Percentiles rank a stretch among this genome's conserved stretches.
Evolutionary conservation across 306 rosid species (phyloP).

Genomic region (Begonia peltatifolia): DNA sequence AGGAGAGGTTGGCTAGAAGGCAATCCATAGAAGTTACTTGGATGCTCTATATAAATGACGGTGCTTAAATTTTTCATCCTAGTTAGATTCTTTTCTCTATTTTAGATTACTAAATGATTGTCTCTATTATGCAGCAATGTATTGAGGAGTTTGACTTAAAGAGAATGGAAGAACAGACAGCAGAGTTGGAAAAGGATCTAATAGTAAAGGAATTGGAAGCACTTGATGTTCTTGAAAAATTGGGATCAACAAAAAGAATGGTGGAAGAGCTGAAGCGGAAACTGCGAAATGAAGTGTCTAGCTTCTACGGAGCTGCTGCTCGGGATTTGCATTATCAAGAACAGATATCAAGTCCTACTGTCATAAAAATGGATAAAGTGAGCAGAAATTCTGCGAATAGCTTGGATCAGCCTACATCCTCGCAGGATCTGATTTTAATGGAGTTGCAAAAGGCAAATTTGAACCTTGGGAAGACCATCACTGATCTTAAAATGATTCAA

Average conservation of each 20-base stretch:
- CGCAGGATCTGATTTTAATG: constrained; percentile 41
- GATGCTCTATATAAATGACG: not conserved
- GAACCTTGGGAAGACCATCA: constrained; percentile 62
- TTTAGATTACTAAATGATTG: constrained; percentile 18
- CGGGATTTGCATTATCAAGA: constrained; percentile 16
- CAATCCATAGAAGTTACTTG: no score
- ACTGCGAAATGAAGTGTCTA: constrained; percentile 61
- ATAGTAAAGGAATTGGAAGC: constrained; percentile 92
- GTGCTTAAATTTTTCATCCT: not conserved
- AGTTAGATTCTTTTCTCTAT: not conserved
- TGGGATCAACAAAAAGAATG: constrained; percentile 68
- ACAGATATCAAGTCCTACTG: constrained; percentile 21
- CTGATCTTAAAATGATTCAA: constrained; percentile 61
- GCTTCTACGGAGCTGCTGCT: constrained; percentile 22
- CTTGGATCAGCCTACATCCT: constrained; percentile 19
- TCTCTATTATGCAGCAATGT: constrained; percentile 34
- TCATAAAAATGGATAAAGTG: constrained; percentile 47
- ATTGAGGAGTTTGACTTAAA: constrained; percentile 63
- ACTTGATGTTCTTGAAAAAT: constrained; percentile 87
- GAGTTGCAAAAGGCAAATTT: constrained; percentile 61
- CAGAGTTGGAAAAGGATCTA: constrained; percentile 89
- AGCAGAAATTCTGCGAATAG: constrained; percentile 13
- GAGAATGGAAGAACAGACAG: constrained; percentile 83
- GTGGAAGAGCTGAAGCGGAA: constrained; percentile 76
- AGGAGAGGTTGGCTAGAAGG: no score